These are phyloP conservation scores for Nitzschia sp. DNA, from an alignment of 108 stramenopile genomes.

Conservation along the genomic window DNA sequence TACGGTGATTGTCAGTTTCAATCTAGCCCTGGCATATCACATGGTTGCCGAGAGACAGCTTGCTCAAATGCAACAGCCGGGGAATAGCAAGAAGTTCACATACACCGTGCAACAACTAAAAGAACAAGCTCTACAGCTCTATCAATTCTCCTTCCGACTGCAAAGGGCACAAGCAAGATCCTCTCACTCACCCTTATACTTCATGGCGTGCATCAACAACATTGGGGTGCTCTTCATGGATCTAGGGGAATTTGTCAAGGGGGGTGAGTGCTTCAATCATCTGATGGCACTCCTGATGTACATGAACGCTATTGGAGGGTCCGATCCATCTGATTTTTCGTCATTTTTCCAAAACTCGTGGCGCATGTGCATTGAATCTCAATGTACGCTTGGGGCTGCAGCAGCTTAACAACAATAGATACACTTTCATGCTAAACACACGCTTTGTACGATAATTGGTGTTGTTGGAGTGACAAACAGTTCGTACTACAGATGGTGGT, in stretches of 20 bases:
- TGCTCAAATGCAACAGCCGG: background rate
- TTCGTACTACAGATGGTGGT: no score
- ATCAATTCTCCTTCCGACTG: conserved; percentile 11
- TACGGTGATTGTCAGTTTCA: conserved; percentile 1
- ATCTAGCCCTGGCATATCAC: conserved; percentile 7
- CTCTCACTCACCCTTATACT: conserved; percentile 10
- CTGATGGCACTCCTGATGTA: conserved; percentile 13
- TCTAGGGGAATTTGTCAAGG: background rate
- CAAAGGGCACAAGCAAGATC: conserved; percentile 11
- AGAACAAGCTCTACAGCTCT: conserved; percentile 5
- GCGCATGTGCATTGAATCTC: background rate
- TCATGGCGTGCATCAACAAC: conserved; percentile 15
- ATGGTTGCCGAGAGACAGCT: background rate
- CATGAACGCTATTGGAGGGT: conserved; percentile 3
- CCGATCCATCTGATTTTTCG: background rate
- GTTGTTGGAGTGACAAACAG: no score
- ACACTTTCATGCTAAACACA: no score
- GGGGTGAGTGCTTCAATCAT: conserved; percentile 5
- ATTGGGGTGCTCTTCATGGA: conserved; percentile 2
- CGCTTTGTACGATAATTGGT: no score
- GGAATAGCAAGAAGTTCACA: background rate
- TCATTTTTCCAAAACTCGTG: conserved; percentile 6
- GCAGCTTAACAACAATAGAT: background rate
- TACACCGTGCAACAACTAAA: background rate
- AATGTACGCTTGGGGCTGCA: conserved; percentile 2